Conservation (phyloP, 2,329 filamentous ascomycete species). For the Madurella fahalii region DNA sequence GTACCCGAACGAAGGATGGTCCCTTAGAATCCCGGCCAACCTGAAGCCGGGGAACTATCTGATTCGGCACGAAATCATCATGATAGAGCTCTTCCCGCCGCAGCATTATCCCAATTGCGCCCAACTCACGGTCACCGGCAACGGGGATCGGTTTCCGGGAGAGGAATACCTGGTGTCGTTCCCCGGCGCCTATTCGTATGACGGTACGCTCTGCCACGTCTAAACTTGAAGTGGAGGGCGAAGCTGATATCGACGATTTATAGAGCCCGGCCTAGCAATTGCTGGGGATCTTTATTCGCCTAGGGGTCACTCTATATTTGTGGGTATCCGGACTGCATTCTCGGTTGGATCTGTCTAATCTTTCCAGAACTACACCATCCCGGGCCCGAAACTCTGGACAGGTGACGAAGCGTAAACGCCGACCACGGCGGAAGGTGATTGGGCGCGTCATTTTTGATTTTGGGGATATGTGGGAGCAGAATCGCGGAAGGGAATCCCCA, state of each 20-base stretch:
- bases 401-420: background rate
- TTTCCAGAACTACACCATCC: conserved; percentile 4
- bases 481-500: no score
- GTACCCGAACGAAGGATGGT: conserved; percentile 30
- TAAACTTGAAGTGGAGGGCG: no score
- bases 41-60: conserved; percentile 49
- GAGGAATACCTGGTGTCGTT: conserved; percentile 6
- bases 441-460: no score
- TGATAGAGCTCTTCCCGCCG: conserved; percentile 3
- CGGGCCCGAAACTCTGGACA: background rate
- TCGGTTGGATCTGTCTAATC: background rate
- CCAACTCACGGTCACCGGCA: background rate
- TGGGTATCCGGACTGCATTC: background rate
- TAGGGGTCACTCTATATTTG: background rate
- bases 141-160: background rate
- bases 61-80: conserved; percentile 49
- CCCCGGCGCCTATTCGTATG: conserved; percentile 1
- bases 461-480: no score
- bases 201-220: background rate
- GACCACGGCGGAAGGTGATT: no score
- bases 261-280: background rate
- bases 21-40: conserved; percentile 42
- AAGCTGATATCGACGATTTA: no score
- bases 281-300: conserved; percentile 2
- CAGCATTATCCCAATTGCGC: conserved; percentile 9